Evolutionary conservation across 306 rosid species (phyloP).

Genomic region (Herpetospermum pedunculosum): DNA sequence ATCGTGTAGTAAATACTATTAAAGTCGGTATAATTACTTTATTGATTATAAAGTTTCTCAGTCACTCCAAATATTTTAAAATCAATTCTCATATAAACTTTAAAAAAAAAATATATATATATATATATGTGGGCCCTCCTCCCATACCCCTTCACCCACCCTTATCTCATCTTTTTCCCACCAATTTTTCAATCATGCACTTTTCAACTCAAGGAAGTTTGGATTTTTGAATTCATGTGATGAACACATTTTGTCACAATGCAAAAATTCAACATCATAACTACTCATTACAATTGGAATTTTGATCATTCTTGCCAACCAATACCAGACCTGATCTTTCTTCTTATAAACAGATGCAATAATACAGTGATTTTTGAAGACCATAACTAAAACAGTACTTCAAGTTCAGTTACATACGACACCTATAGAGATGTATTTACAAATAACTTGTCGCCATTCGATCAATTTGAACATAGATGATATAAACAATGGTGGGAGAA

Average conservation of each 20-base stretch:
- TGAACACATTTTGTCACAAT: background rate
- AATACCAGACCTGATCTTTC: background rate
- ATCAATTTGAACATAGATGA: background rate
- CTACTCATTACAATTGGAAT: background rate
- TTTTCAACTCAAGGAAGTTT: background rate
- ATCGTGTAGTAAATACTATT: too few species aligned
- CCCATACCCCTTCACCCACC: background rate
- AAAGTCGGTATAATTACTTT: too few species aligned
- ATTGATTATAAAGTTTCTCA: too few species aligned
- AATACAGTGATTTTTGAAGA: background rate
- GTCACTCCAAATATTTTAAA: too few species aligned
- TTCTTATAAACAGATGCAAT: background rate
- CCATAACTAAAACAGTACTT: background rate
- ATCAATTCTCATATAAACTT: too few species aligned
- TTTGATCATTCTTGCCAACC: background rate
- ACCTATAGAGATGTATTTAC: too few species aligned
- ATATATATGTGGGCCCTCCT: too few species aligned
- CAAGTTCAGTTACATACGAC: too few species aligned
- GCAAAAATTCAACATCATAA: background rate
- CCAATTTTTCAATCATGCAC: background rate
- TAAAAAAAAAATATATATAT: too few species aligned
- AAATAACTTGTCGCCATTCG: background rate
- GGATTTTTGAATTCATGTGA: background rate
- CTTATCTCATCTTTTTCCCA: background rate
- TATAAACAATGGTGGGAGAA: background rate